A percentile compares a stretch with the other conserved stretches of the same genome.
Conservation (phyloP, 495 filamentous ascomycete species). For the Aspergillus olivimuriae region DNA sequence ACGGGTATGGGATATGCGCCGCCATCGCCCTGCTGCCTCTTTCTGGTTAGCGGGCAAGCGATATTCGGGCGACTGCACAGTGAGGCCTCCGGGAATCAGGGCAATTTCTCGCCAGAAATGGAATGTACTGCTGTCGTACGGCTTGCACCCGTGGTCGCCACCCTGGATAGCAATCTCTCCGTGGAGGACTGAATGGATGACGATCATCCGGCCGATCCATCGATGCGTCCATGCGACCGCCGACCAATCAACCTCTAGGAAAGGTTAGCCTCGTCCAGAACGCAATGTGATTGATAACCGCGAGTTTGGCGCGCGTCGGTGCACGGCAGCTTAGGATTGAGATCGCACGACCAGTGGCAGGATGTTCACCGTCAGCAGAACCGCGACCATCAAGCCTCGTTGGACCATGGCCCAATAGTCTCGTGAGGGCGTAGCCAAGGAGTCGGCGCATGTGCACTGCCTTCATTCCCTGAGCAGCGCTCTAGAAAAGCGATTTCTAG, state of each 20-base stretch:
- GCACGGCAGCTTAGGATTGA: not conserved
- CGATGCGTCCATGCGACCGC: conserved; percentile 6
- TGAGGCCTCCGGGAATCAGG: no score
- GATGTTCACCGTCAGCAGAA: conserved; percentile 3
- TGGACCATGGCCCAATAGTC: conserved; percentile 1
- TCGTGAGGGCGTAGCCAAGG: conserved; percentile 1
- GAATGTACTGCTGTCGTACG: no score
- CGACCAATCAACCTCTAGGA: conserved; percentile 6
- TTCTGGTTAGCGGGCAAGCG: no score
- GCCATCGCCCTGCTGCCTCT: no score
- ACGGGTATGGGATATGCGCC: no score
- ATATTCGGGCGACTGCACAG: no score
- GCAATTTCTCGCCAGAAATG: no score
- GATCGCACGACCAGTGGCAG: conserved; percentile 4
- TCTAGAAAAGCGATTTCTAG: no score
- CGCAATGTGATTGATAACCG: conserved; percentile 5
- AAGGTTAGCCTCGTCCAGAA: conserved; percentile 8
- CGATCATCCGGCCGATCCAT: conserved; percentile 6
- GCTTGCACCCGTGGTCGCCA: no score
- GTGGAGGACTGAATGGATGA: conserved; percentile 9
- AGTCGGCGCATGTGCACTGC: not conserved
- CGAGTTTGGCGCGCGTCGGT: conserved; percentile 4
- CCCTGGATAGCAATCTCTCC: no score
- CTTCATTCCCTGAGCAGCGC: no score
- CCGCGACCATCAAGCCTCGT: not conserved